Conservation (phyloP, 306 rosid genomes). For the Vachellia collinsii region DNA sequence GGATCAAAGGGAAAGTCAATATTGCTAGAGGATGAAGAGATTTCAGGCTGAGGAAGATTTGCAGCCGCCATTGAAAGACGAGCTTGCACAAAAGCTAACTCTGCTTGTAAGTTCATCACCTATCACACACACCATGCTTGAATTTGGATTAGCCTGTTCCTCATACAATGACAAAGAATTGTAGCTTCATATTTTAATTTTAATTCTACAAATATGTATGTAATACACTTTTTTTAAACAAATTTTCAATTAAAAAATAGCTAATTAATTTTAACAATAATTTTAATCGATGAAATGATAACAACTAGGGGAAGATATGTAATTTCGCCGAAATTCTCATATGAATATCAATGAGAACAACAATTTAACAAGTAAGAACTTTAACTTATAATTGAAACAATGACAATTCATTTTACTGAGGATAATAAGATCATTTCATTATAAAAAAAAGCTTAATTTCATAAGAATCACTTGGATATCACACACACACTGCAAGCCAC, state of each 20-base stretch:
- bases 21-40: constrained; percentile 36
- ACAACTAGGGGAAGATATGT: too few relatives aligned
- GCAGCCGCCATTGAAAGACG: constrained; percentile 46
- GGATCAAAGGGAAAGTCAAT: constrained; percentile 48
- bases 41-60: constrained; percentile 31
- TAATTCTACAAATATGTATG: neutral
- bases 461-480: too few relatives aligned
- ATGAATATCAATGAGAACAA: too few relatives aligned
- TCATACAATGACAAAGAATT: neutral
- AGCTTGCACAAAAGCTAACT: constrained; percentile 75
- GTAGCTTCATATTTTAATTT: neutral
- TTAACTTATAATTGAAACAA: too few relatives aligned
- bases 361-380: too few relatives aligned
- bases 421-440: too few relatives aligned
- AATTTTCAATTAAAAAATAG: neutral
- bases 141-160: neutral
- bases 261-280: too few relatives aligned
- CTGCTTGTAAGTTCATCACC: constrained; percentile 87
- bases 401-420: too few relatives aligned
- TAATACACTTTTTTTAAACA: neutral
- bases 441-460: too few relatives aligned
- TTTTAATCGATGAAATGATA: too few relatives aligned
- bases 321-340: too few relatives aligned
- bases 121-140: constrained; percentile 15
- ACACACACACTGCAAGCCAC: neutral